Conservation (phyloP, 2,329 filamentous ascomycete species). For the Aspergillus niger region DNA sequence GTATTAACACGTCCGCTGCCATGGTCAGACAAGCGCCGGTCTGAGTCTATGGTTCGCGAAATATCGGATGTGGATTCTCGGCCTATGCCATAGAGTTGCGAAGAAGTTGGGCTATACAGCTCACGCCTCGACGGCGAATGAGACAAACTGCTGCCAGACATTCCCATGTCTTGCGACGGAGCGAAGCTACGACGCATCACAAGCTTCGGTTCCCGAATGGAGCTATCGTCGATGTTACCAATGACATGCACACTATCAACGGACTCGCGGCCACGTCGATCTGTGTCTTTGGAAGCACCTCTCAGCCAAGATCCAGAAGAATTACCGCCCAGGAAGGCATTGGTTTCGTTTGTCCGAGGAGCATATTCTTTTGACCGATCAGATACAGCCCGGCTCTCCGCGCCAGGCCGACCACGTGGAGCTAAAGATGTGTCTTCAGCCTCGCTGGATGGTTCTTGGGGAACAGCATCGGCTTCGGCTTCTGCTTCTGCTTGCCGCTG, state of each 20-base stretch:
- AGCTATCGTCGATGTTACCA: constrained; percentile 39
- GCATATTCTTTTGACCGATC: constrained; percentile 14
- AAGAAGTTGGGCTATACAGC: constrained; percentile 54
- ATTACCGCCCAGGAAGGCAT: constrained; percentile 11
- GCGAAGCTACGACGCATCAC: constrained; percentile 35
- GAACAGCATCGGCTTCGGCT: constrained; percentile 48
- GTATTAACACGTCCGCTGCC: constrained; percentile 51
- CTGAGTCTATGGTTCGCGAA: constrained; percentile 54
- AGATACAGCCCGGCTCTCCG: constrained; percentile 12
- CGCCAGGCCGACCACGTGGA: constrained; percentile 12
- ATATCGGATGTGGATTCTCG: constrained; percentile 56
- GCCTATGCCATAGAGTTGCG: constrained; percentile 54
- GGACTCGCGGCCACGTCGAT: constrained; percentile 26
- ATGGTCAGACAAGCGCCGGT: constrained; percentile 59
- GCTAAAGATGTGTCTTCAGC: constrained; percentile 7
- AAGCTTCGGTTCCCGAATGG: constrained; percentile 32
- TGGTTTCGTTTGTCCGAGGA: constrained; percentile 9
- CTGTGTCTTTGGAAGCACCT: constrained; percentile 34
- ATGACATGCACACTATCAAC: constrained; percentile 36
- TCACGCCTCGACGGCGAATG: constrained; percentile 51
- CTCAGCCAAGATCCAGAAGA: constrained; percentile 36
- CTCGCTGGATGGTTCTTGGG: constrained; percentile 9
- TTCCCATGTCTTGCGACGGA: constrained; percentile 36
- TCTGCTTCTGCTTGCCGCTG: constrained; percentile 59
- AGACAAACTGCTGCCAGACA: constrained; percentile 36